Evolutionary conservation across 1,139 yeast genomes (phyloP), one percentile per base, ranked within the genome.

Genomic region (Eremothecium cymbalariae): DNA sequence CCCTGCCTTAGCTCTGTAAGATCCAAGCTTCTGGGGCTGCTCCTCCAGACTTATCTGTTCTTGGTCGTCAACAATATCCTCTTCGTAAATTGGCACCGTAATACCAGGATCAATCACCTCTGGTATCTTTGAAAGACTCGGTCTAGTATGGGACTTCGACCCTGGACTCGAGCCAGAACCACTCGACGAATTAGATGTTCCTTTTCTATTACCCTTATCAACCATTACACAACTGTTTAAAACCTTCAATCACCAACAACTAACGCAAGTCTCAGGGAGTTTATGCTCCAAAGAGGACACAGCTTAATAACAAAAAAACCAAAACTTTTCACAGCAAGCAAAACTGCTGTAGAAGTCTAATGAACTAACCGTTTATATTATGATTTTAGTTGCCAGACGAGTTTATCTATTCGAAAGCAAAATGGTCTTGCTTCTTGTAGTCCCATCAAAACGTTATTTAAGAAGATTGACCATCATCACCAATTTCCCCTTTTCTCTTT

Each of bases 91-190:
- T 8, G 59, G 60, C 21, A 55, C 51, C n/a, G 57, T 53, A 22
- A 53, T 51, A 23, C 59, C 59, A 1, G 60, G 59, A 36, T 53
- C 54, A 25, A 53, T 54, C 6, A 54, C 48, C 31, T 53, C 57
- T 12, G 59, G 57, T 8, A 53, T 52, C 33, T 45, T 50, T 9
- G 46, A 39, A 28, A 45, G 33, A 26, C 37, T 32, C 8, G 33
- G 30, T 14, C 30, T n/a, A 9, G 14, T 21, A 16, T 27, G 30
- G 6, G 38, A 17, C 18, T 22, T 27, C 7, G 34, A 13, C 6
- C 27, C 27, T 8, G 19, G 27, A 16, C 13, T 4, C 16, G 11
- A 9, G 13, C 18, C 30, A n/a, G 30, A 9, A 8, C 30, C 19
- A 20, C 18, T 27, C 20, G 13, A 13, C 20, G 20, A 11, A 12